Base-by-base conservation (phyloP, 257 asterid species). In the Cruciata laevipes region DNA sequence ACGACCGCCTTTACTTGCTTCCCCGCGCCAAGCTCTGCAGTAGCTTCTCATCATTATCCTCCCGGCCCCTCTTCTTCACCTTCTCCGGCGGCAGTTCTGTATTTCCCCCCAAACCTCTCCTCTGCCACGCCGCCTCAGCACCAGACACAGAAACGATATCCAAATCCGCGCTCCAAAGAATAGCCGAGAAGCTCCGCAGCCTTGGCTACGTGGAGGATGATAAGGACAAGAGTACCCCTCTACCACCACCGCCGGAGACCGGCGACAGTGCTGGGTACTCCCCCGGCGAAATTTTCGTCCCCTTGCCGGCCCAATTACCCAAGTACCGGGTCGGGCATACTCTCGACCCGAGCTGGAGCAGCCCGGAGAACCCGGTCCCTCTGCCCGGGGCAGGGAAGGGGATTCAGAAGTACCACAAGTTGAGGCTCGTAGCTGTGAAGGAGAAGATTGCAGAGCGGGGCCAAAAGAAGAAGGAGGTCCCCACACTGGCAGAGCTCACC, bases 271-370 rank as follows among this genome's bases (percentile, higher is more conserved):
- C 38, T 73, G 65, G 73, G 12, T 73, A 71, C 69, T 86, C 98
- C 5, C 91, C 96, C 1, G 99, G 99, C 11, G 86, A 82, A 70
- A 94, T 90, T 31, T 94, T 90, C 27, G 81, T 90, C 32, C 99
- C 99, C 3, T 56, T 88, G 69, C 96, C 91, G 17, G 70, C 76
- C 37, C 87, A 77, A 13, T 74, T 94, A 38, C 96, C 96, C 20
- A 94, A 88, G 77, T 62, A 84, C 69, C 82, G 96, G 8, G 91
- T 94, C 21, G 99, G 99, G 57, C 95, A 90, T 69, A 90, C 99
- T 3, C 84, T 94, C 67, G 99, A 94, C 84, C 74, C 87, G 27
- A 94, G 99, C 78, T 94, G 96, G 97, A 88, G 95, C 84, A 82
- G 93, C 55, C 99, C 96, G 18, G 95, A 88, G 76, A 85, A 88